phyloP scores from a whole-genome alignment of 2,329 filamentous ascomycete genomes.

The Hymenotorrendiella dingleyae region DNA sequence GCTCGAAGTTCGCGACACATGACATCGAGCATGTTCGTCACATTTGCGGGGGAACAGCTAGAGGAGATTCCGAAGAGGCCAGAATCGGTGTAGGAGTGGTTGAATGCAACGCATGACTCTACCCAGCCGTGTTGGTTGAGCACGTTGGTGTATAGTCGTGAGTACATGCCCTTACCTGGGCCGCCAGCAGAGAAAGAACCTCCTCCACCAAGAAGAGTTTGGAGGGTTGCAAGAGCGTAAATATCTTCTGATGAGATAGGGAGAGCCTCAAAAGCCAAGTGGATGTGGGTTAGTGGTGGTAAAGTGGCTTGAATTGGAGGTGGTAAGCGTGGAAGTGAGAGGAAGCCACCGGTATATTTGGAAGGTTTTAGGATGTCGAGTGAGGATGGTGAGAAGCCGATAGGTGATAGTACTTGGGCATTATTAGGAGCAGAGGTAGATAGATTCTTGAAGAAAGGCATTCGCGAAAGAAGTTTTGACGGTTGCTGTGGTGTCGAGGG shows the following conservation, averaged over 20 bases:
- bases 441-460: conserved; percentile 86
- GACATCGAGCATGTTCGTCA: conserved; percentile 82
- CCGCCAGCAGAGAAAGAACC: conserved; percentile 96
- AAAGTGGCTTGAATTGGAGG: conserved; percentile 71
- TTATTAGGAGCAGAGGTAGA: conserved; percentile 65
- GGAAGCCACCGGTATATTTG: conserved; percentile 90
- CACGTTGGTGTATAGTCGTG: conserved; percentile 92
- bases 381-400: conserved; percentile 37
- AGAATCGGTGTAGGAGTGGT: conserved; percentile 94
- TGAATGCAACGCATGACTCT: conserved; percentile 91
- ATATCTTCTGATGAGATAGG: conserved; percentile 89
- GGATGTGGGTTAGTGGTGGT: conserved; percentile 83
- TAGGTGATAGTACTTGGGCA: conserved; percentile 47
- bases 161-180: conserved; percentile 99
- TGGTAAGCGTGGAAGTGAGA: conserved; percentile 75
- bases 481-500: conserved; percentile 38
- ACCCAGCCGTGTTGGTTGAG: conserved; percentile 98
- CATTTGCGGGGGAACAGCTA: conserved; percentile 72
- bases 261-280: conserved; percentile 91
- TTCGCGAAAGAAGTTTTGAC: conserved; percentile 67
- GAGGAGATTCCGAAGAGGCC: conserved; percentile 93
- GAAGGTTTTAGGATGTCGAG: conserved; percentile 59
- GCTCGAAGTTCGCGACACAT: conserved; percentile 86
- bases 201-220: conserved; percentile 91
- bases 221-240: conserved; percentile 90